Conservation (phyloP, 2,329 filamentous ascomycete genomes). For the Sporothrix humicola region DNA sequence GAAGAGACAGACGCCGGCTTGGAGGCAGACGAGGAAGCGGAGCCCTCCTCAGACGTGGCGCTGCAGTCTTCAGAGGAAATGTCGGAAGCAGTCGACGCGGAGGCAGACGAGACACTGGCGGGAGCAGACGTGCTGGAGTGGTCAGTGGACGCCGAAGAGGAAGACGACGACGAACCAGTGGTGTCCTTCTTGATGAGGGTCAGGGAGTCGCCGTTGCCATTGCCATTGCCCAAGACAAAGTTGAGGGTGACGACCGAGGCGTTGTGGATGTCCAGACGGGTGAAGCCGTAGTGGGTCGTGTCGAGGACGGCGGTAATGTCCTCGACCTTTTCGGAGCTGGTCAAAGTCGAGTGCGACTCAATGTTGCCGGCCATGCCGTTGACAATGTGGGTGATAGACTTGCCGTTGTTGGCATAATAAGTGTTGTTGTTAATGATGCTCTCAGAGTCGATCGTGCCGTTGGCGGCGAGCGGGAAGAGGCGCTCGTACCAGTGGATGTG, state of each 20-base stretch:
- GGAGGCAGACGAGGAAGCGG: not conserved
- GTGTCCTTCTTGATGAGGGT: conserved; percentile 38
- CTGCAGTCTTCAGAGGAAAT: conserved; percentile 14
- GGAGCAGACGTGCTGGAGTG: conserved; percentile 7
- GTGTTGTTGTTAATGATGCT: conserved; percentile 56
- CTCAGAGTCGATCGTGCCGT: conserved; percentile 45
- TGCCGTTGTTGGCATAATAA: conserved; percentile 54
- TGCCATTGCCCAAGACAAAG: conserved; percentile 52
- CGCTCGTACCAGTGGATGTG: conserved; percentile 41
- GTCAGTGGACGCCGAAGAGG: not conserved
- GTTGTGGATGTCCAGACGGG: conserved; percentile 50
- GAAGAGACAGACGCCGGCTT: not conserved
- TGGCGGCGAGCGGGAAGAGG: conserved; percentile 37
- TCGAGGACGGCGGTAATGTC: conserved; percentile 54
- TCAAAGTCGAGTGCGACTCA: conserved; percentile 54
- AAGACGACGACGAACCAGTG: not conserved
- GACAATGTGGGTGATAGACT: conserved; percentile 56
- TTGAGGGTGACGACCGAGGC: conserved; percentile 35
- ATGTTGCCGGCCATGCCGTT: conserved; percentile 62
- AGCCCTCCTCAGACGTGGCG: not conserved
- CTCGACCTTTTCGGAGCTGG: conserved; percentile 43
- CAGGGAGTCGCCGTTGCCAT: conserved; percentile 49
- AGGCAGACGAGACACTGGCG: not conserved
- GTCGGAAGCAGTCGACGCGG: not conserved
- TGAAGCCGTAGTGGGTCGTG: conserved; percentile 55